phyloP scores from a whole-genome alignment of 805 yeast genomes.

The Kluyveromyces dobzhanskii region DNA sequence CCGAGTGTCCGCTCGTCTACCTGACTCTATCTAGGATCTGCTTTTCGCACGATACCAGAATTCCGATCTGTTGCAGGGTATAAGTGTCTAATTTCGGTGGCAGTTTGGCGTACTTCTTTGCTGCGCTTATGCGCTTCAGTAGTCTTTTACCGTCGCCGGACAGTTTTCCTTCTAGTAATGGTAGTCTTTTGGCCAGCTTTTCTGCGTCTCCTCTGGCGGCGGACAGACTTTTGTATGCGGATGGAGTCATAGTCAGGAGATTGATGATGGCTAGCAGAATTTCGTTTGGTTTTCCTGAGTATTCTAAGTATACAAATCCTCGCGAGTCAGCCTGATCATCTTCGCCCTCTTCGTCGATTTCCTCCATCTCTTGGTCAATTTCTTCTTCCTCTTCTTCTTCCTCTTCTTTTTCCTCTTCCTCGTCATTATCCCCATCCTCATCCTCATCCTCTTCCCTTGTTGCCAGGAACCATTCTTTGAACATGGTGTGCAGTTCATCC shows the following conservation, averaged over 20 bases:
- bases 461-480: constrained; percentile 11
- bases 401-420: constrained; percentile 8
- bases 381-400: constrained; percentile 4
- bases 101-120: background rate
- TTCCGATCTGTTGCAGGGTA: background rate
- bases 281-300: constrained; percentile 37
- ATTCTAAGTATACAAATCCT: constrained; percentile 35
- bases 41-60: background rate
- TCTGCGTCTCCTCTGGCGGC: background rate
- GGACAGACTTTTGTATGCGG: background rate
- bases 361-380: background rate
- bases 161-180: background rate
- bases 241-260: constrained; percentile 24
- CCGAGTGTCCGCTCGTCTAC: no score
- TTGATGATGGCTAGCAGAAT: constrained; percentile 37
- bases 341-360: constrained; percentile 8
- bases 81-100: background rate
- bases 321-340: constrained; percentile 27
- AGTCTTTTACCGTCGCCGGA: background rate
- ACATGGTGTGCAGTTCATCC: constrained; percentile 11
- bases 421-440: constrained; percentile 3
- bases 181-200: background rate
- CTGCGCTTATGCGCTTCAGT: background rate
- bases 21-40: background rate
- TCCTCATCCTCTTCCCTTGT: constrained; percentile 9